A percentile compares a stretch with the other conserved stretches of the same genome.
phyloP scores from a whole-genome alignment of 2,329 filamentous ascomycete genomes.

The Rhinocladiella mackenziei region DNA sequence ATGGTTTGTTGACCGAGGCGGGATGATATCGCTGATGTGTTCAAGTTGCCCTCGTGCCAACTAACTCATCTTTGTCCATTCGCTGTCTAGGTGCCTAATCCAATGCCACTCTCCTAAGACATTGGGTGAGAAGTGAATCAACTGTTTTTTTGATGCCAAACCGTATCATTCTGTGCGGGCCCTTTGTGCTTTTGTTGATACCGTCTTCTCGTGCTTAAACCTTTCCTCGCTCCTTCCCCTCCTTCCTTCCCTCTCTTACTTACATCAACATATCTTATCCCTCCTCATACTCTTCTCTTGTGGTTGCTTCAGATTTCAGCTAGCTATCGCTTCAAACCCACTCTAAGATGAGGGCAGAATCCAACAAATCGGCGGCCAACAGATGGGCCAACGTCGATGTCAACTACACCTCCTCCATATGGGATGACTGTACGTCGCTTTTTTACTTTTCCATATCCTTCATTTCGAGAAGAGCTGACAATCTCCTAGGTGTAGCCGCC shows the following conservation, averaged over 20 bases:
- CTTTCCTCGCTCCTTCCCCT: background rate
- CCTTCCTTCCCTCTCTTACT: too few species aligned
- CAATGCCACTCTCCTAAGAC: too few species aligned
- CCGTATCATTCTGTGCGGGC: too few species aligned
- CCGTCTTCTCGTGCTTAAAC: background rate
- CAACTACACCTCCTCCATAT: conserved; percentile 10
- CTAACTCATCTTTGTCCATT: too few species aligned
- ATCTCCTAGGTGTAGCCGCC: conserved; percentile 3
- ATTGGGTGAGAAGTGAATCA: too few species aligned
- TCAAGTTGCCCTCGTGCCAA: too few species aligned
- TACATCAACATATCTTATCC: too few species aligned
- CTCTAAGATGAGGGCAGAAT: conserved; percentile 4
- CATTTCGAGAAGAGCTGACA: background rate
- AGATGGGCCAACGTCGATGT: conserved; percentile 6
- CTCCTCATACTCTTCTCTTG: too few species aligned
- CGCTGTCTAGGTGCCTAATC: too few species aligned
- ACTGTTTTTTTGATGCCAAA: too few species aligned
- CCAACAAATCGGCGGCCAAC: conserved; percentile 1
- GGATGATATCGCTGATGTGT: background rate
- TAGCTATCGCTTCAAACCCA: too few species aligned
- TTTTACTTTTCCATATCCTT: background rate
- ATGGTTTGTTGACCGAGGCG: background rate
- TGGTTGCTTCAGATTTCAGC: too few species aligned
- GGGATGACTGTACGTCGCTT: conserved; percentile 4
- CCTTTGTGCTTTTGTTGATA: background rate